These are phyloP conservation scores for Nitzschia sp. DNA, from an alignment of 108 stramenopile species.

Conservation along the genomic window DNA sequence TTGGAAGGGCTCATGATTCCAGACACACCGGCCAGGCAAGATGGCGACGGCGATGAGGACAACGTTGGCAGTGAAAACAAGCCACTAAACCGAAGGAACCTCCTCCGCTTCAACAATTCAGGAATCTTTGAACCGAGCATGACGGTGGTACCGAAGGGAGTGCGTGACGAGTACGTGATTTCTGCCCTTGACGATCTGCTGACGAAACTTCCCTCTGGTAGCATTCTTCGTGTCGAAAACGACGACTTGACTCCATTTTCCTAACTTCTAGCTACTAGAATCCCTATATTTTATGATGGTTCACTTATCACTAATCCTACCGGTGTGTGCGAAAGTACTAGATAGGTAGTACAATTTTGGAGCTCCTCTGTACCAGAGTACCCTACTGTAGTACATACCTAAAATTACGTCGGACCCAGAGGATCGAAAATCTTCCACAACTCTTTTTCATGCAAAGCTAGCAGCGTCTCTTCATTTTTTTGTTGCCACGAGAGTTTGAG, in stretches of 20 bases:
- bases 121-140: constrained; percentile 28
- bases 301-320: not conserved
- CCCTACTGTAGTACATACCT: no score
- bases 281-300: not conserved
- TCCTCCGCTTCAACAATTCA: constrained; percentile 23
- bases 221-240: constrained; percentile 72
- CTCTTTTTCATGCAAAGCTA: no score
- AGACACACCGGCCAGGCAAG: not conserved
- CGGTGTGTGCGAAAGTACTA: not conserved
- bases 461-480: no score
- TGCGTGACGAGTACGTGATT: constrained; percentile 56
- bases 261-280: no score
- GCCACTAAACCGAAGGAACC: not conserved
- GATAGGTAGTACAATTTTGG: not conserved
- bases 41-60: not conserved
- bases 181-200: constrained; percentile 74
- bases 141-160: constrained; percentile 22
- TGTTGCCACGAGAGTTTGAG: no score
- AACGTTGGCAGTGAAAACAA: not conserved
- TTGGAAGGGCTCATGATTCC: constrained; percentile 61
- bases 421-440: no score
- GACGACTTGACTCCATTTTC: constrained; percentile 46
- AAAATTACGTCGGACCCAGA: no score
- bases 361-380: not conserved
- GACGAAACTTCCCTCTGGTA: constrained; percentile 64